Conservation (phyloP, 805 yeast species). For the Wickerhamiella nectarea region DNA sequence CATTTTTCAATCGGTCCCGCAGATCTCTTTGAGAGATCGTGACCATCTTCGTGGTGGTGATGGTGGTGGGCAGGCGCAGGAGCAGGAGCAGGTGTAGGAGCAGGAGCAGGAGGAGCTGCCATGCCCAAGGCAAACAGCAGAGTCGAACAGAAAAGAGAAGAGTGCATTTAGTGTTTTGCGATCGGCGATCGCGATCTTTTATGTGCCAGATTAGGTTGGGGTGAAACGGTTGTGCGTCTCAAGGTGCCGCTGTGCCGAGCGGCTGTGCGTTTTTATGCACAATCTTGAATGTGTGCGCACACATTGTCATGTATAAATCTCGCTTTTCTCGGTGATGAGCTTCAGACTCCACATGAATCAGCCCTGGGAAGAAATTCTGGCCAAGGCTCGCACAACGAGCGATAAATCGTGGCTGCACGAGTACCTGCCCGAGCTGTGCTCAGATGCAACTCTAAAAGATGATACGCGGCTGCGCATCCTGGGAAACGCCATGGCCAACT, state of each 20-base stretch:
- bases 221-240: not conserved
- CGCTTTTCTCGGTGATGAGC: no score
- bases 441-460: slow-evolving; percentile 1
- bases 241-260: not conserved
- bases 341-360: not conserved
- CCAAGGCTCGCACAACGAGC: slow-evolving; percentile 4
- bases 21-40: not conserved
- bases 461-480: slow-evolving; percentile 6
- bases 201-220: not conserved
- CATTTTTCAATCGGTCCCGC: not conserved
- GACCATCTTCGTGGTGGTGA: not conserved
- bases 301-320: no score
- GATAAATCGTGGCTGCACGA: not conserved
- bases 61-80: not conserved
- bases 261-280: not conserved
- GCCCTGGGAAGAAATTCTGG: slow-evolving; percentile 8
- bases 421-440: slow-evolving; percentile 3
- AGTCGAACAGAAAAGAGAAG: not conserved
- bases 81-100: no score
- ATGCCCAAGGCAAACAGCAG: not conserved
- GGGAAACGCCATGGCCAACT: slow-evolving; percentile 10
- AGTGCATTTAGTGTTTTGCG: not conserved
- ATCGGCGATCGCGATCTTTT: not conserved
- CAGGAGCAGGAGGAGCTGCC: not conserved
- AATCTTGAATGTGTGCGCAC: no score